Evolutionary conservation across 768 basidiomycete genomes (phyloP).

Genomic region (Asterophora lycoperdoides): DNA sequence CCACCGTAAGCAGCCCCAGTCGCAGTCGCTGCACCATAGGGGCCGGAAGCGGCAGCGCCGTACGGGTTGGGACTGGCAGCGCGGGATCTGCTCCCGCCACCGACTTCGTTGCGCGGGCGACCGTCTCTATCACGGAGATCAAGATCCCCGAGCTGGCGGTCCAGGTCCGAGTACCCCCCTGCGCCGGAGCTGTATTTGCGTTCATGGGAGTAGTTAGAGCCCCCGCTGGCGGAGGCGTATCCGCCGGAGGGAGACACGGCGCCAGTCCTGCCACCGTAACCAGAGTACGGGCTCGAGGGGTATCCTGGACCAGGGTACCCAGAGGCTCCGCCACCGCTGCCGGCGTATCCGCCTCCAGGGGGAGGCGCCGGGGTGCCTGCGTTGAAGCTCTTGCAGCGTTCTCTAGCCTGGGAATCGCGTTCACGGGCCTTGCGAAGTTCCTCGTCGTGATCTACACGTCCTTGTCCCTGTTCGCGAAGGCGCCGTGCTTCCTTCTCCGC

Average conservation of each 20-base stretch:
- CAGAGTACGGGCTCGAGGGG: slow-evolving; percentile 23
- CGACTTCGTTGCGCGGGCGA: slow-evolving; percentile 40
- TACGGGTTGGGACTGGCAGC: slow-evolving; percentile 32
- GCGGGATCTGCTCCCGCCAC: slow-evolving; percentile 29
- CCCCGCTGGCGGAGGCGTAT: slow-evolving; percentile 23
- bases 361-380: slow-evolving; percentile 31
- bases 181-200: slow-evolving; percentile 30
- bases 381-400: slow-evolving; percentile 55
- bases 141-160: slow-evolving; percentile 40
- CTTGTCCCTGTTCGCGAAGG: slow-evolving; percentile 49
- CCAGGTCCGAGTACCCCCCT: slow-evolving; percentile 30
- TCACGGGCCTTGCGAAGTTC: slow-evolving; percentile 58
- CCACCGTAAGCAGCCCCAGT: slow-evolving; percentile 29
- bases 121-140: slow-evolving; percentile 34
- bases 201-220: slow-evolving; percentile 21
- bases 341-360: slow-evolving; percentile 17
- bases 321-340: slow-evolving; percentile 12
- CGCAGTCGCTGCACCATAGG: slow-evolving; percentile 26
- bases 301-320: slow-evolving; percentile 24
- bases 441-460: slow-evolving; percentile 41
- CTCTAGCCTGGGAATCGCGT: slow-evolving; percentile 44
- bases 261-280: slow-evolving; percentile 17
- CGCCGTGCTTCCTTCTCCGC: slow-evolving; percentile 39
- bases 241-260: slow-evolving; percentile 16
- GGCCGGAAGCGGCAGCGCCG: slow-evolving; percentile 20